phyloP scores from a whole-genome alignment of 345 rosid genomes.

The Arabidopsis thaliana region DNA sequence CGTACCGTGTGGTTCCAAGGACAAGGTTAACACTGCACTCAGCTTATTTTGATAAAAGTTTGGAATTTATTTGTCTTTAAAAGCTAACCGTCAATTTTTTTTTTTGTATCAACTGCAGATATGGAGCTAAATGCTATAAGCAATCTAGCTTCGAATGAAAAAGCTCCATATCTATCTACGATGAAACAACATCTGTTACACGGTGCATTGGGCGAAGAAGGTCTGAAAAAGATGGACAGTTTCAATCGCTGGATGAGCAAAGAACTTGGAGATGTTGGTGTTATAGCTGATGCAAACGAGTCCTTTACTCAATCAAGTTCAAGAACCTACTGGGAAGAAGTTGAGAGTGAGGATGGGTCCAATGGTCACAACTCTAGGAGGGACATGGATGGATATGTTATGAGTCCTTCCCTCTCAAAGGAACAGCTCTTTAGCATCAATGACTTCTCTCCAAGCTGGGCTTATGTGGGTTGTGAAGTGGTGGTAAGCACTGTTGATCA shows the following conservation, averaged over 20 bases:
- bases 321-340: slow-evolving; percentile 67
- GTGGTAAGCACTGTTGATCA: slow-evolving; percentile 58
- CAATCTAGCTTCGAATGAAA: slow-evolving; percentile 52
- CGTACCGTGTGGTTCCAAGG: slow-evolving; percentile 48
- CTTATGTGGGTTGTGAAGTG: slow-evolving; percentile 60
- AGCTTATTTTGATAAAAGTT: slow-evolving; percentile 9
- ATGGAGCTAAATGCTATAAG: slow-evolving; percentile 45
- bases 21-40: slow-evolving; percentile 45
- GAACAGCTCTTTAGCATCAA: slow-evolving; percentile 84
- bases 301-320: slow-evolving; percentile 61
- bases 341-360: slow-evolving; percentile 62
- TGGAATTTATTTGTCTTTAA: not conserved
- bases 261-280: slow-evolving; percentile 90
- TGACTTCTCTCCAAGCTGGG: slow-evolving; percentile 92
- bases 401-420: slow-evolving; percentile 79
- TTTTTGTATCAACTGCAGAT: slow-evolving; percentile 48
- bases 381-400: slow-evolving; percentile 57
- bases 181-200: slow-evolving; percentile 58
- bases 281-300: slow-evolving; percentile 74
- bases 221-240: slow-evolving; percentile 89
- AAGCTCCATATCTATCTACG: slow-evolving; percentile 51
- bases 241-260: slow-evolving; percentile 94
- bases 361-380: slow-evolving; percentile 57
- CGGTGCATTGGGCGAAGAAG: slow-evolving; percentile 57
- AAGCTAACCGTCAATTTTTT: slow-evolving; percentile 32